Conservation (phyloP, 495 filamentous ascomycete species). For the Aspergillus saccharolyticus region DNA sequence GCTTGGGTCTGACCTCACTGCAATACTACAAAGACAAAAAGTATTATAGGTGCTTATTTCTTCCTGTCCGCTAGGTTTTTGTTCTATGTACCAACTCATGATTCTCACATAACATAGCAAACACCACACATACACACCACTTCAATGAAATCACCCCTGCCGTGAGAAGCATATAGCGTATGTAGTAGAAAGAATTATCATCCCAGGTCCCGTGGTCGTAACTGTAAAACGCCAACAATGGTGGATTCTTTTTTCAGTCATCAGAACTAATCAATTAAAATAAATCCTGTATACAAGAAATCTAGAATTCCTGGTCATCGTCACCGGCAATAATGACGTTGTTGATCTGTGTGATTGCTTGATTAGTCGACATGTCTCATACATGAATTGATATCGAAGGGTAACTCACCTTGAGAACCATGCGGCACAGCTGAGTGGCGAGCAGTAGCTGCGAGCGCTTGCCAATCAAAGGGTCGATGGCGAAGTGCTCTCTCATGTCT, state of each 20-base stretch:
- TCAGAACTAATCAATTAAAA: constrained; percentile 14
- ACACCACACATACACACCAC: neutral
- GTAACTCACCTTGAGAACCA: constrained; percentile 97
- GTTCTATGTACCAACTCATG: neutral
- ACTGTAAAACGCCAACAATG: neutral
- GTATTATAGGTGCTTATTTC: too few relatives aligned
- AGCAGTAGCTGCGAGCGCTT: constrained; percentile 95
- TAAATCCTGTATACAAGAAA: constrained; percentile 21
- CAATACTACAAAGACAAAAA: too few relatives aligned
- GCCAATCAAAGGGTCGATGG: constrained; percentile 95
- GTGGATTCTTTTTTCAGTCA: constrained; percentile 13
- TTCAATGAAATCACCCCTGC: neutral
- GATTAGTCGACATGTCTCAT: too few relatives aligned
- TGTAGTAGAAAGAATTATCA: neutral
- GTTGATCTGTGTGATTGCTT: constrained; percentile 50
- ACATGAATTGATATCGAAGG: too few relatives aligned
- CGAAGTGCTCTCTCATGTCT: constrained; percentile 96
- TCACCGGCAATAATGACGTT: constrained; percentile 95
- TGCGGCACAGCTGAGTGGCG: constrained; percentile 94
- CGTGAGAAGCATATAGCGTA: neutral
- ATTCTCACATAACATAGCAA: neutral
- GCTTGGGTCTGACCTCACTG: too few relatives aligned
- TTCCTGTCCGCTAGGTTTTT: too few relatives aligned
- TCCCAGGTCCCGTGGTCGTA: neutral
- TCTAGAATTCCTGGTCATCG: constrained; percentile 88